Base-by-base conservation (phyloP, 208 protist genomes). In the Trypanosoma theileri region DNA sequence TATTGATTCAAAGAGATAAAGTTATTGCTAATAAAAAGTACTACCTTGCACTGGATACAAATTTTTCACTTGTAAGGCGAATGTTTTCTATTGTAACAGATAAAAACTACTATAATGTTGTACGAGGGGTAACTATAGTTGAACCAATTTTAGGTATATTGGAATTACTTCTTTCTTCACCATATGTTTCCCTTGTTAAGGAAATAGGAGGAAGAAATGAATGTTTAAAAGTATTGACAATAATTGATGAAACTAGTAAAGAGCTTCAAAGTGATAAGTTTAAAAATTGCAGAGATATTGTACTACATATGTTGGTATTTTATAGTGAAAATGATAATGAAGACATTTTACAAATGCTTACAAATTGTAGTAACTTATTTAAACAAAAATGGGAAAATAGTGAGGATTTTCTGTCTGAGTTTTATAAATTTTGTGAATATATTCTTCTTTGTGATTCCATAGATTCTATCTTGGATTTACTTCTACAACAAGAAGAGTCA, bases 21-120 rank as follows among this genome's bases (percentile, higher is more conserved):
- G 6, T 28, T 8, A 57, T 28, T 65, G 16, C 16, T 45, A 17
- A 44, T n/a, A n/a, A 10, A 1, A 44, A 46, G 1, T 64, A 7
- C 35, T 73, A 73, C 26, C 9, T 51, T 13, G 31, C 24, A 19
- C 13, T 73, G 8, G 67, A 73, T 31, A 58, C 10, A 60, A 44
- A 66, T 7, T 66, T 73, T 28, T 59, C 54, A 31, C 44, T 73
- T n/a, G 54, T 66, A 51, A 54, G 46, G 31, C 31, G 67, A 4
- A 35, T 65, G 19, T 19, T 57, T 28, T 66, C 46, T 11, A 66
- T 73, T 44, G 57, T 56, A 41, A 58, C 52, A 22, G 58, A 73
- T 57, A 10, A 12, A 7, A 44, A n/a, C 10, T 65, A 61, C 26
- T 73, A 66, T 40, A 64, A 61, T 57, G 4, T 41, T 6, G 24